Evolutionary conservation across 2,329 filamentous ascomycete genomes (phyloP).

Genomic region (Lecanosticta acicola): DNA sequence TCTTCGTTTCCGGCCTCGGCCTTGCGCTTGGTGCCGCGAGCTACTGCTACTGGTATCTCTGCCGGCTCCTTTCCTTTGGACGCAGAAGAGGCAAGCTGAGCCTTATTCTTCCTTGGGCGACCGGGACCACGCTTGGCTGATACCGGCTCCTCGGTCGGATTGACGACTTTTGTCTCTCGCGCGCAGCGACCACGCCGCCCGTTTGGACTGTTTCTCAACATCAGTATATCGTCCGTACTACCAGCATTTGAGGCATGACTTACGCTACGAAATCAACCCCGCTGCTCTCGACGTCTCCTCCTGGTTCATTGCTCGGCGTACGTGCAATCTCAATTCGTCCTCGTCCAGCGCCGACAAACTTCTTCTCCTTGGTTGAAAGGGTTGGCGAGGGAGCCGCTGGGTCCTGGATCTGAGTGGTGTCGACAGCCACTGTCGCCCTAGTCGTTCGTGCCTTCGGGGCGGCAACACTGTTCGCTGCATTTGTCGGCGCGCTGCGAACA

Average conservation of each 20-base stretch:
- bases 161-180: no score
- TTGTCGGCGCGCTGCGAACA: slow-evolving; percentile 5
- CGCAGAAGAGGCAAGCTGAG: not conserved
- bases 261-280: not conserved
- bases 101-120: not conserved
- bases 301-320: not conserved
- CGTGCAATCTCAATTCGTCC: slow-evolving; percentile 19
- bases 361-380: slow-evolving; percentile 3
- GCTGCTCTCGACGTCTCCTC: not conserved
- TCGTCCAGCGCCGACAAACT: slow-evolving; percentile 12
- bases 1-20: not conserved
- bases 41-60: not conserved
- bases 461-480: not conserved
- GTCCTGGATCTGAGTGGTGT: not conserved
- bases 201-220: not conserved
- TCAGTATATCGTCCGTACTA: no score
- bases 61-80: not conserved
- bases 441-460: not conserved
- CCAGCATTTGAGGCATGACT: not conserved
- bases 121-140: slow-evolving; percentile 2
- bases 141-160: no score
- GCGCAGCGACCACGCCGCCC: no score
- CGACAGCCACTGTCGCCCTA: slow-evolving; percentile 9
- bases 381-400: not conserved
- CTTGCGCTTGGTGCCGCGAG: not conserved